A percentile compares a stretch with the other conserved stretches of the same genome.
phyloP scores from a whole-genome alignment of 345 rosid species.

The rapeseed (Brassica napus) region DNA sequence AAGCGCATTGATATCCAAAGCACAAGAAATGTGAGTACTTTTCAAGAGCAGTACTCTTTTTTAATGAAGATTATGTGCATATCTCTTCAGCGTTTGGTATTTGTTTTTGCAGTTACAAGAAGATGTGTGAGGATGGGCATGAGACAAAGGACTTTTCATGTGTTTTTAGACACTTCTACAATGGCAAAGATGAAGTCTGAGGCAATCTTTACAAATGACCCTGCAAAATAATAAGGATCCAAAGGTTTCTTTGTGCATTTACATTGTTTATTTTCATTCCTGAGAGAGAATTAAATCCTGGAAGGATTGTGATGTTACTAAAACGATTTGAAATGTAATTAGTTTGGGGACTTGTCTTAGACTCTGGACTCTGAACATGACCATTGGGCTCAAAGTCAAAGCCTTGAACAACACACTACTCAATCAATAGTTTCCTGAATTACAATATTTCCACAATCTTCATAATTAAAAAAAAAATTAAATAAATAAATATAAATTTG shows the following conservation, averaged over 20 bases:
- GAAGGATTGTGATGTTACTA: background rate
- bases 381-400: background rate
- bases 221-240: background rate
- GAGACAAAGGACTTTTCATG: constrained; percentile 82
- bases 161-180: constrained; percentile 72
- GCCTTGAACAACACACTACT: background rate
- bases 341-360: background rate
- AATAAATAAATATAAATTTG: background rate
- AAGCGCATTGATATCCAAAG: constrained; percentile 58
- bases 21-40: constrained; percentile 66
- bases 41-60: background rate
- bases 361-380: background rate
- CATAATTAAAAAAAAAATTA: background rate
- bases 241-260: constrained; percentile 5
- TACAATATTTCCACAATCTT: background rate
- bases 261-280: background rate
- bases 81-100: background rate
- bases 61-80: background rate
- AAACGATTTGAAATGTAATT: constrained; percentile 11
- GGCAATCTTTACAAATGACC: background rate
- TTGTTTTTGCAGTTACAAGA: constrained; percentile 54
- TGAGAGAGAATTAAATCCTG: background rate
- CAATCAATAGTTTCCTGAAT: background rate
- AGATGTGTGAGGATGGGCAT: constrained; percentile 65
- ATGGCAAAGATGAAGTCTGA: constrained; percentile 54